Base-by-base conservation (phyloP, 352 stramenopile species). In the Globisporangium acanthophoron region DNA sequence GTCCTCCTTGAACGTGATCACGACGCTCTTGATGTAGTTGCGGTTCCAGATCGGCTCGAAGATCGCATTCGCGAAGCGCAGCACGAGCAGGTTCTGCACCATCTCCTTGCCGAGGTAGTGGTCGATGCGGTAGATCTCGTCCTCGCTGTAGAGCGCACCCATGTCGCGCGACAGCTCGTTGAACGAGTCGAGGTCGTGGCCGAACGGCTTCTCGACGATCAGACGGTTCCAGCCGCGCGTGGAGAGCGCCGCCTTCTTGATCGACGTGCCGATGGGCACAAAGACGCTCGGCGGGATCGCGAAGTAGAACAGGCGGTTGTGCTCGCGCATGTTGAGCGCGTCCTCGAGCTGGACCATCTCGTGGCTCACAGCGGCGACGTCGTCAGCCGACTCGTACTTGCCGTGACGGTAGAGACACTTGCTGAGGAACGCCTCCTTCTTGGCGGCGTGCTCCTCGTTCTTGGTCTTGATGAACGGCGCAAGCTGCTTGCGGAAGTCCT, bases 161-260 rank as follows among this genome's bases (percentile, higher is more conserved):
- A 99, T 87, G 52, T 94, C 86, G 48, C 69, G 51, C 47, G 96
- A 87, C 12, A 99, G 80, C 60, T 97, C 78, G 63, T 94, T 80
- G 67, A 96, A 98, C 37, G 80, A 96, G 58, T 88, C 73, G 46
- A 97, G 79, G 72, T 99, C 97, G 51, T 95, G 85, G 51, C 97
- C 97, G 70, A 99, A 99, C 0, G 97, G 96, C 71, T 99, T 99
- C 74, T 99, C 97, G 5, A 99, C 85, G 50, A 99, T 97, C 24
- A 99, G 82, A 24, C 96, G 80, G 56, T 96, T 98, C 88, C 94
- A 99, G 44, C 94, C 96, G 39, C 65, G 84, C 44, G 70, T 71
- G n/a, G 90, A 84, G 43, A 98, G 87, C 37, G 79, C 90, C 37
- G 80, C 76, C 64, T 87, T 80, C 70, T 97, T 97, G 62, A 99